Percentiles rank a stretch among this genome's conserved stretches.
These are phyloP conservation scores for Lojkania enalia DNA, from an alignment of 2,329 filamentous ascomycete species.

Conservation along the genomic window DNA sequence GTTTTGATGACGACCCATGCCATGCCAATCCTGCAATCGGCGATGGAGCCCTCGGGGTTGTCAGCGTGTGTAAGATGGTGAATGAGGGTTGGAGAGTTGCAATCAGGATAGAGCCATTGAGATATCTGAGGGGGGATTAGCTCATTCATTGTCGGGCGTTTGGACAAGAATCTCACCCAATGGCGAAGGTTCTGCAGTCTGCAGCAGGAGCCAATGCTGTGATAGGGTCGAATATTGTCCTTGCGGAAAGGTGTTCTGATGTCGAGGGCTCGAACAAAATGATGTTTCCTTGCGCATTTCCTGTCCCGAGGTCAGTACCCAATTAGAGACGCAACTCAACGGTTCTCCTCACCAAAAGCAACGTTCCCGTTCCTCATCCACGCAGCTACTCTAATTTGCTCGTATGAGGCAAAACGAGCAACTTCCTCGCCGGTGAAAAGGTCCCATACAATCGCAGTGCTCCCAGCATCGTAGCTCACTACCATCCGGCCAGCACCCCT, in stretches of 20 bases:
- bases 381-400: conserved; percentile 78
- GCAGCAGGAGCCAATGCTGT: conserved; percentile 87
- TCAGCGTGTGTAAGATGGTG: conserved; percentile 90
- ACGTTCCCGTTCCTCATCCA: conserved; percentile 99
- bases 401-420: conserved; percentile 89
- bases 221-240: conserved; percentile 93
- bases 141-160: conserved; percentile 6
- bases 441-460: conserved; percentile 97
- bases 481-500: conserved; percentile 80
- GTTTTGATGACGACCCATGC: conserved; percentile 94
- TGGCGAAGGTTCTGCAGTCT: conserved; percentile 93
- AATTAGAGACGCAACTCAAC: background rate
- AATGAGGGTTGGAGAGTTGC: conserved; percentile 89
- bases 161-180: conserved; percentile 66
- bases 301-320: conserved; percentile 51
- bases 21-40: conserved; percentile 85
- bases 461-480: conserved; percentile 88
- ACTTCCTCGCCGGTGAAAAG: conserved; percentile 88
- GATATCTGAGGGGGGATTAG: conserved; percentile 64
- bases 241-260: conserved; percentile 86
- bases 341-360: conserved; percentile 75
- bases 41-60: conserved; percentile 80
- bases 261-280: conserved; percentile 93
- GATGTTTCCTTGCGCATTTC: conserved; percentile 88
- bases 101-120: conserved; percentile 91